phyloP scores from a whole-genome alignment of 1,139 yeast genomes.

The Pichia kudriavzevii region DNA sequence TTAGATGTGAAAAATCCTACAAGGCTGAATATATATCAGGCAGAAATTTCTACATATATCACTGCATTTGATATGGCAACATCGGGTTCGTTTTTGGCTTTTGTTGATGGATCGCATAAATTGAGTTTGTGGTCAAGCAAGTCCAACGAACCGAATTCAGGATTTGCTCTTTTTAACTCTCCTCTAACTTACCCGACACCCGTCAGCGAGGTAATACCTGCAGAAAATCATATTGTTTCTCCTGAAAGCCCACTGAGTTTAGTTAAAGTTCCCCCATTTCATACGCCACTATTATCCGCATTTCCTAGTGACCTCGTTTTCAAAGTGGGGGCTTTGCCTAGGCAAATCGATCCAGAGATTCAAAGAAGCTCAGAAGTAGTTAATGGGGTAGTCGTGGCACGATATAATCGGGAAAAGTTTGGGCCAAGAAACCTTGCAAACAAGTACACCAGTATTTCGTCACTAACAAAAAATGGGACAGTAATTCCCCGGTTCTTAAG shows the following conservation, averaged over 20 bases:
- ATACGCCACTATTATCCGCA: slow-evolving; percentile 68
- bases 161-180: slow-evolving; percentile 22
- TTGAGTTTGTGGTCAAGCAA: slow-evolving; percentile 69
- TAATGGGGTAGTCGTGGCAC: slow-evolving; percentile 30
- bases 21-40: slow-evolving; percentile 52
- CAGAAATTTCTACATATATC: slow-evolving; percentile 48
- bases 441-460: slow-evolving; percentile 36
- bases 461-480: slow-evolving; percentile 22
- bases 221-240: slow-evolving; percentile 22
- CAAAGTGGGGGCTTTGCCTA: slow-evolving; percentile 47
- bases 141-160: slow-evolving; percentile 29
- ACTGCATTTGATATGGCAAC: slow-evolving; percentile 60
- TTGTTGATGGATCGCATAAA: slow-evolving; percentile 58
- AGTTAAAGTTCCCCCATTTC: slow-evolving; percentile 47
- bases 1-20: slow-evolving; percentile 78
- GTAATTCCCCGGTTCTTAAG: slow-evolving; percentile 62
- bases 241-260: neutral
- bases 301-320: slow-evolving; percentile 64
- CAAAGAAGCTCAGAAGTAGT: slow-evolving; percentile 26
- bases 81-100: slow-evolving; percentile 72
- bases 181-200: slow-evolving; percentile 20
- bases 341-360: slow-evolving; percentile 35
- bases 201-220: slow-evolving; percentile 24
- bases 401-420: slow-evolving; percentile 50
- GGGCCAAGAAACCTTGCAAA: slow-evolving; percentile 45